Evolutionary conservation across 306 rosid species (phyloP), one percentile per base, ranked within the genome.

Genomic region (Trifolium subterraneum): DNA sequence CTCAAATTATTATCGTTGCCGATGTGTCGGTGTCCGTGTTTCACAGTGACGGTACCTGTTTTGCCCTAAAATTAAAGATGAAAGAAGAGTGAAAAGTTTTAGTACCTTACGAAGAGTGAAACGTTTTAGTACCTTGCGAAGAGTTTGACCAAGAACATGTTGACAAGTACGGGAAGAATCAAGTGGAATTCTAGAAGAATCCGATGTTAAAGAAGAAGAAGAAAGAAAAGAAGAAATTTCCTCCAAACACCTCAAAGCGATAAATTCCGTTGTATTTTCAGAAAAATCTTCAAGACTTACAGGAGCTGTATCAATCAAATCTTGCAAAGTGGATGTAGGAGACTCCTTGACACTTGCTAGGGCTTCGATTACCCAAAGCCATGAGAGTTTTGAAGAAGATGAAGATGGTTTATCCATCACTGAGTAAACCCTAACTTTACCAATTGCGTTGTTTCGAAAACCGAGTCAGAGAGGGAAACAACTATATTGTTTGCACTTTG

Each of bases 181-280:
- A 42, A 88, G 58, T 70, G 61, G 56, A 74, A 81, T 38, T 78
- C 80, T 86, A 18, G 86, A 80, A 74, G 68, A 76, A 35, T 70
- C 79, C 31, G 51, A 79, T 71, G 59, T n/a, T 69, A n/a, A n/a
- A n/a, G n/a, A n/a, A n/a, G 87, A 73, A 72, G 72, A n/a, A 74
- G 87, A 71, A 72, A 44, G 25, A 42, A 68, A 61, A 72, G 59
- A 66, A 83, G 72, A 76, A 47, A 91, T 36, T 54, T 68, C 79
- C 82, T 84, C 98, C 89, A 93, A 87, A 69, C 92, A 93, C 83
- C 83, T 88, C 48, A 84, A 19, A 61, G 98, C 87, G 79, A 93
- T 51, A 79, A 83, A 68, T 75, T 93, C 97, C 76, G 63, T 87
- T 6, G 83, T 75, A 55, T 67, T 87, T 51, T 80, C 75, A 19